These are phyloP conservation scores for Excoecaria cochinchinensis DNA, from an alignment of 345 rosid species.

Conservation along the genomic window DNA sequence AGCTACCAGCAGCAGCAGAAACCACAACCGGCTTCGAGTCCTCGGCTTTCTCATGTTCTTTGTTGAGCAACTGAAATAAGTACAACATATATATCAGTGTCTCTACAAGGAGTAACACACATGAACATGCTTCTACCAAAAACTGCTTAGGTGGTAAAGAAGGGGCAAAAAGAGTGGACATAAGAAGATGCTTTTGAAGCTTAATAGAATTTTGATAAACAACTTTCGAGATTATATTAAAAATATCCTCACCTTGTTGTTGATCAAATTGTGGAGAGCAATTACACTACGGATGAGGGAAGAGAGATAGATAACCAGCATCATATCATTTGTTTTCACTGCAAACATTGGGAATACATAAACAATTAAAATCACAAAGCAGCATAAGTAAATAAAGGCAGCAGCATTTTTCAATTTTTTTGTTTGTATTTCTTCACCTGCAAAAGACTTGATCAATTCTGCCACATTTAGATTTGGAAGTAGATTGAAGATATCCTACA, in stretches of 20 bases:
- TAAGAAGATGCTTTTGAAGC: background rate
- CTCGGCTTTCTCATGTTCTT: constrained; percentile 86
- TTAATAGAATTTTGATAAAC: background rate
- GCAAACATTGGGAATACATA: constrained; percentile 25
- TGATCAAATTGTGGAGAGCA: constrained; percentile 94
- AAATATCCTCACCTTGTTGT: constrained; percentile 61
- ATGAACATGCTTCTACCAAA: no score
- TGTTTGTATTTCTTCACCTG: constrained; percentile 43
- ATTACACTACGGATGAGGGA: constrained; percentile 81
- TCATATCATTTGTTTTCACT: constrained; percentile 93
- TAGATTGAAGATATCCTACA: background rate
- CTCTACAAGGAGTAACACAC: no score
- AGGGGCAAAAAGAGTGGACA: background rate
- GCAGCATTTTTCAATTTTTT: background rate
- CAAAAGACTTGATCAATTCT: constrained; percentile 50
- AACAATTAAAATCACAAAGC: background rate
- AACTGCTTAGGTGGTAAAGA: no score
- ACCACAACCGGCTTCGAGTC: constrained; percentile 66
- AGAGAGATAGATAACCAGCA: constrained; percentile 77
- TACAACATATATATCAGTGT: no score
- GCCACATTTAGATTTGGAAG: background rate
- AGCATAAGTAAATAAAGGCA: background rate
- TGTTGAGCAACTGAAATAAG: constrained; percentile 67
- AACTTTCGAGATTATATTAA: background rate
- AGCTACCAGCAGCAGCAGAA: constrained; percentile 48